Evolutionary conservation across 768 basidiomycete genomes (phyloP).

Genomic region (Hypholoma sublateritium): DNA sequence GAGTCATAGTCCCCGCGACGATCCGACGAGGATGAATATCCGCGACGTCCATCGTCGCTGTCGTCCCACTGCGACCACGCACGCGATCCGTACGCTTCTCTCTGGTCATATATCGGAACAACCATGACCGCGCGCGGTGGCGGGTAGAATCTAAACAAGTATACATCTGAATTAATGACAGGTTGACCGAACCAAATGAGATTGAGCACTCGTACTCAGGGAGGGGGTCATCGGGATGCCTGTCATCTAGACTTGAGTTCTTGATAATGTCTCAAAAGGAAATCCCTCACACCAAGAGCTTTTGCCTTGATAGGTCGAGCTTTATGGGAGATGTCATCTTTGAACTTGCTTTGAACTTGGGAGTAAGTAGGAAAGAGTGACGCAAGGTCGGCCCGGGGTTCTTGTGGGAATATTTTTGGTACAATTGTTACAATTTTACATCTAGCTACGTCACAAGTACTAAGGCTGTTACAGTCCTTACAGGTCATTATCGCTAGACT

Average conservation of each 20-base stretch:
- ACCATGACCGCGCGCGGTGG: constrained; percentile 22
- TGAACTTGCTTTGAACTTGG: too few species aligned
- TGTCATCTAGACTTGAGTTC: neutral
- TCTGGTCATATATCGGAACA: constrained; percentile 22
- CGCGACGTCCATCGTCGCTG: neutral
- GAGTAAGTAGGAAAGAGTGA: too few species aligned
- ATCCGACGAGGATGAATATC: neutral
- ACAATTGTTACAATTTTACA: too few species aligned
- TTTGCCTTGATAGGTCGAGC: constrained; percentile 1
- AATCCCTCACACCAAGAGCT: neutral
- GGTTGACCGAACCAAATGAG: neutral
- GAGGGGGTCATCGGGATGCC: constrained; percentile 21
- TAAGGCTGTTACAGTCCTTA: too few species aligned
- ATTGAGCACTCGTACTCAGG: constrained; percentile 17
- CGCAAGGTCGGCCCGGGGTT: too few species aligned
- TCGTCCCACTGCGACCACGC: neutral
- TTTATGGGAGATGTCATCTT: neutral
- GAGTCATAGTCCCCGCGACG: neutral
- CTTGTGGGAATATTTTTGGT: too few species aligned
- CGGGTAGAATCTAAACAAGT: constrained; percentile 19
- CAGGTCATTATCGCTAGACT: too few species aligned
- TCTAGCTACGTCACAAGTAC: too few species aligned
- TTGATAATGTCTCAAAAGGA: too few species aligned
- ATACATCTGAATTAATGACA: neutral
- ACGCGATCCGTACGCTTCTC: neutral